These are phyloP conservation scores for Aspergillus sp. DNA, from an alignment of 2,329 filamentous ascomycete genomes.

Conservation along the genomic window DNA sequence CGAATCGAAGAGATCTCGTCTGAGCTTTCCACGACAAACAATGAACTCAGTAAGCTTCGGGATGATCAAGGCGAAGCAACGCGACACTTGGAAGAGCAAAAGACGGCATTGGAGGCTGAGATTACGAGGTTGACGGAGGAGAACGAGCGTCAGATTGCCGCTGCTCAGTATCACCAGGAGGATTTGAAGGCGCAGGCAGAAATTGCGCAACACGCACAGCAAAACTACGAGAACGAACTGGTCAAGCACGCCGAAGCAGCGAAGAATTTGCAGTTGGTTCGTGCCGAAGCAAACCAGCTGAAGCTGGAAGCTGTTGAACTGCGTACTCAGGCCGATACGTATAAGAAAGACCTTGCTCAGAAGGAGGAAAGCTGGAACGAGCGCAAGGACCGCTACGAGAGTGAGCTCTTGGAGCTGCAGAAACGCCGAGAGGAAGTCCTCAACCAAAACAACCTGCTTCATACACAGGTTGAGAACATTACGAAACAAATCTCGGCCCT, in stretches of 20 bases:
- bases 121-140: conserved; percentile 82
- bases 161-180: conserved; percentile 83
- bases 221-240: conserved; percentile 92
- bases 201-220: conserved; percentile 89
- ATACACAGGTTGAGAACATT: conserved; percentile 85
- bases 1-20: conserved; percentile 80
- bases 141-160: conserved; percentile 76
- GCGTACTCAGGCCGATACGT: conserved; percentile 82
- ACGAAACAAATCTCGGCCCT: conserved; percentile 77
- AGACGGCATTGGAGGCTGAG: conserved; percentile 75
- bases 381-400: conserved; percentile 77
- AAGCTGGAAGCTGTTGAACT: conserved; percentile 77
- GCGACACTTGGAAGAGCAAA: conserved; percentile 78
- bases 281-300: conserved; percentile 78
- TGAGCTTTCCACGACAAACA: conserved; percentile 81
- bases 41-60: conserved; percentile 77
- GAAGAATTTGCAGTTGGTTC: conserved; percentile 76
- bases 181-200: conserved; percentile 92
- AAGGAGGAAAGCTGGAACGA: conserved; percentile 89
- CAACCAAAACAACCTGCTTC: conserved; percentile 87
- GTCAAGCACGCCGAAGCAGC: conserved; percentile 96
- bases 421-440: conserved; percentile 80
- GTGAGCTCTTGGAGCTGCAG: conserved; percentile 79
- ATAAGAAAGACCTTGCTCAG: conserved; percentile 76
- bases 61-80: conserved; percentile 77